Percentiles rank a stretch among this genome's conserved stretches.
phyloP scores from a whole-genome alignment of 495 filamentous ascomycete species.

The Neurospora tetrasperma region DNA sequence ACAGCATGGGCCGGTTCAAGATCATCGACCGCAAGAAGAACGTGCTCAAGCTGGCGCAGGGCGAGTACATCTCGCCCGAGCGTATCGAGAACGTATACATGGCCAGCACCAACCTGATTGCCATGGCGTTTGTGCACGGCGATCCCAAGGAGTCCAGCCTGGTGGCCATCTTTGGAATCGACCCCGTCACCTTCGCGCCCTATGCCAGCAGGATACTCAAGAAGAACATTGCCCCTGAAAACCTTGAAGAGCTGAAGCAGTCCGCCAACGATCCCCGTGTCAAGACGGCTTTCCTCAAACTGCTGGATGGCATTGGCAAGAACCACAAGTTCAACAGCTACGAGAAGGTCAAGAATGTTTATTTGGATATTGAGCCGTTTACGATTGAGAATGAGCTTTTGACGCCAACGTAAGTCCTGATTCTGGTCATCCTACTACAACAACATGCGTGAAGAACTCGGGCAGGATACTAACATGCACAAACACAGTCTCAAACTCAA shows the following conservation, averaged over 20 bases:
- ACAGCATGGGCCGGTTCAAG: constrained; percentile 75
- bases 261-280: constrained; percentile 59
- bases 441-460: no score
- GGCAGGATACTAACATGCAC: no score
- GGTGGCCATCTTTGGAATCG: constrained; percentile 78
- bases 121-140: constrained; percentile 82
- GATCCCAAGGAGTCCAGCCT: constrained; percentile 76
- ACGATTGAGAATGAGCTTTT: constrained; percentile 88
- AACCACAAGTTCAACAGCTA: constrained; percentile 83
- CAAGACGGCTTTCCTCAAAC: constrained; percentile 60
- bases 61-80: constrained; percentile 96
- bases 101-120: constrained; percentile 63
- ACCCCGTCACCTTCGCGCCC: constrained; percentile 67
- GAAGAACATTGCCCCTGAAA: constrained; percentile 48
- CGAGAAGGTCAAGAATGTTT: constrained; percentile 67
- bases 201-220: constrained; percentile 70
- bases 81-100: constrained; percentile 91
- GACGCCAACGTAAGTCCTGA: constrained; percentile 75
- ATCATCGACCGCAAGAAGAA: constrained; percentile 98
- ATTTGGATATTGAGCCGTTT: constrained; percentile 80
- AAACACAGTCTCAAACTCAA: constrained; percentile 77
- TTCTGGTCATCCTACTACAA: no score
- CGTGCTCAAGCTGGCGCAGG: constrained; percentile 92
- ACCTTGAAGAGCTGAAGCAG: constrained; percentile 54
- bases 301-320: constrained; percentile 72